These are phyloP conservation scores for Tubosaeta sp. DNA, from an alignment of 768 basidiomycete species.

Conservation along the genomic window DNA sequence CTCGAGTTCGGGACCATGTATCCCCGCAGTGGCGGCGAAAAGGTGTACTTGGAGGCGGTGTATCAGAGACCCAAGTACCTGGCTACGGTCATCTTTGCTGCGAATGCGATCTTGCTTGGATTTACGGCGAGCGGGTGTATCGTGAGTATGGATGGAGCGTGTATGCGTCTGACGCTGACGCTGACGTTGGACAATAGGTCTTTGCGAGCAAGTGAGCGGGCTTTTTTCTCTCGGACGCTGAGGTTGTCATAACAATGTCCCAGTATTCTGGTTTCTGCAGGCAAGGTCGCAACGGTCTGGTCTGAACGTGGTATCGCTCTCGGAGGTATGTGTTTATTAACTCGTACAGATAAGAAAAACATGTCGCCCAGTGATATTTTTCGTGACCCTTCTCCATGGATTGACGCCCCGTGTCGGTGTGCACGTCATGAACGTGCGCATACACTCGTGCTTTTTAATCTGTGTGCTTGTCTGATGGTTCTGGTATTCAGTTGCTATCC, in stretches of 20 bases:
- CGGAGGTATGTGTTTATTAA: conserved; percentile 35
- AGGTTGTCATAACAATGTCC: neutral
- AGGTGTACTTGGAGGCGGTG: conserved; percentile 57
- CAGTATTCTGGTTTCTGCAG: conserved; percentile 49
- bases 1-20: conserved; percentile 63
- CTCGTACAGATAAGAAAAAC: neutral
- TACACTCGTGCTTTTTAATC: neutral
- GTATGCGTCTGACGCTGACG: neutral
- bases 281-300: conserved; percentile 40
- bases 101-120: conserved; percentile 42
- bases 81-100: conserved; percentile 46
- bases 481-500: conserved; percentile 34
- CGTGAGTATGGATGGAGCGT: conserved; percentile 28
- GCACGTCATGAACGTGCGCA: conserved; percentile 46
- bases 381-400: conserved; percentile 48
- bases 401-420: conserved; percentile 46
- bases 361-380: conserved; percentile 39
- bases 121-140: conserved; percentile 46
- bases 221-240: too few species aligned
- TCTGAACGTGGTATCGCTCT: conserved; percentile 55
- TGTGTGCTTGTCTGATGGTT: conserved; percentile 10
- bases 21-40: conserved; percentile 59
- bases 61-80: conserved; percentile 46
- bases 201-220: conserved; percentile 33
- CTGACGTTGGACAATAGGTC: conserved; percentile 17